Percentiles rank a stretch among this genome's conserved stretches.
Conservation (phyloP, 176 grass and related monocot species). For the Sorghum bicolor region Sorghum_bicolor_NCBIv3 NC_012875.2:49675001-49675500, state of each 20-base stretch:
- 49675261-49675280: no score
- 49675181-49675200: neutral
- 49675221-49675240: no score
- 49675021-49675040: no score
- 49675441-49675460: conserved; percentile 33
- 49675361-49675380: conserved; percentile 34
- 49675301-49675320: no score
- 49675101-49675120: neutral
- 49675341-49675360: neutral
- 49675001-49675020: no score
- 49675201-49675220: no score
- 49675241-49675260: no score
- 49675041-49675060: neutral
- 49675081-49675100: neutral
- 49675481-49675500: conserved; percentile 56
- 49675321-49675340: no score
- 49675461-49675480: conserved; percentile 59
- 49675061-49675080: neutral
- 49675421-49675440: conserved; percentile 32
- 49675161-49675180: neutral
- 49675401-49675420: conserved; percentile 36
- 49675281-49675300: no score
- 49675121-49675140: neutral
- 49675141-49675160: neutral
- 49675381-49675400: conserved; percentile 59